Base-by-base conservation (phyloP, 495 filamentous ascomycete genomes). In the Xylaria longipes region DNA sequence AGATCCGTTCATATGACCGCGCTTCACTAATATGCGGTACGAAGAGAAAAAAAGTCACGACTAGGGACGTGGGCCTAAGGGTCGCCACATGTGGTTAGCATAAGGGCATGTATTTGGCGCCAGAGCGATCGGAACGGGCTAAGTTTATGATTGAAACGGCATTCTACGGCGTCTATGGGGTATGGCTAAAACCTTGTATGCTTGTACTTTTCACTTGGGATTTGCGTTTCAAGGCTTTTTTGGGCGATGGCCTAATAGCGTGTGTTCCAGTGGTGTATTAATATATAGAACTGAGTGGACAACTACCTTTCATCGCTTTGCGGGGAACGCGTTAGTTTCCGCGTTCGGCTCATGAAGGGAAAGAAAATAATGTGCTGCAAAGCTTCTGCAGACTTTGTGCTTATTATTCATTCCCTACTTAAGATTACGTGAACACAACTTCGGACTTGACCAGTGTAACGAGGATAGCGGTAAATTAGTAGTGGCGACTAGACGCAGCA, bases 101-200 rank as follows among this genome's bases (percentile, higher is more conserved):
- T 64, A 25, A 29, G 33, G 50, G 15, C 33, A 43, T 54, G 39
- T 48, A 66, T 54, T 72, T 72, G 56, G 50, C 63, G 63, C 39
- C 64, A 61, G n/a, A 52, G 63, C 60, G 17, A n/a, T 35, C 22
- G 29, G 41, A 14, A 66, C n/a, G 50, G 48, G 52, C 31, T 71
- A 20, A 29, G 17, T 71, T 60, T 65, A 46, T 66, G 64, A 63
- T 50, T 50, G 56, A 48, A 63, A 27, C 0, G 54, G 70, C 70
- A 72, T 72, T 60, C 20, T 62, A 72, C 63, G 70, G 70, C 70
- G 70, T 72, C 62, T 52, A 62, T 54, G 64, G 50, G 41, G 39
- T 15, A 72, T 43, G 64, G 63, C 56, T 67, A 61, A 71, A 66
- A 66, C n/a, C 25, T 31, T 70, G 31, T 48, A 52, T 64, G 46